Evolutionary conservation across 176 grass and related monocot species (phyloP).

Genomic region (maize (Zea mays)): Zm-B73-REFERENCE-NAM-5.0 NC_050102.1:179588501-179589000

Average conservation of each 20-base stretch:
- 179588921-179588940: neutral
- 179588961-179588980: neutral
- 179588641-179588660: neutral
- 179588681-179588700: slow-evolving; percentile 9
- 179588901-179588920: neutral
- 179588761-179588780: neutral
- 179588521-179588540: slow-evolving; percentile 49
- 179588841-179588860: neutral
- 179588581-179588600: neutral
- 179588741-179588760: slow-evolving; percentile 13
- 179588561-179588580: neutral
- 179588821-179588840: neutral
- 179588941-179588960: slow-evolving; percentile 19
- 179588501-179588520: slow-evolving; percentile 36
- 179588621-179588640: neutral
- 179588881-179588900: neutral
- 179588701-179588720: slow-evolving; percentile 35
- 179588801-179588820: slow-evolving; percentile 46
- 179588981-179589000: neutral
- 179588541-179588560: neutral
- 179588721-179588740: slow-evolving; percentile 41
- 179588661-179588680: slow-evolving; percentile 11
- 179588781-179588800: slow-evolving; percentile 43
- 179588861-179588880: slow-evolving; percentile 14
- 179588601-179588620: neutral